Evolutionary conservation across 2,329 filamentous ascomycete genomes (phyloP).

Genomic region (Myriosclerotinia duriaeana): DNA sequence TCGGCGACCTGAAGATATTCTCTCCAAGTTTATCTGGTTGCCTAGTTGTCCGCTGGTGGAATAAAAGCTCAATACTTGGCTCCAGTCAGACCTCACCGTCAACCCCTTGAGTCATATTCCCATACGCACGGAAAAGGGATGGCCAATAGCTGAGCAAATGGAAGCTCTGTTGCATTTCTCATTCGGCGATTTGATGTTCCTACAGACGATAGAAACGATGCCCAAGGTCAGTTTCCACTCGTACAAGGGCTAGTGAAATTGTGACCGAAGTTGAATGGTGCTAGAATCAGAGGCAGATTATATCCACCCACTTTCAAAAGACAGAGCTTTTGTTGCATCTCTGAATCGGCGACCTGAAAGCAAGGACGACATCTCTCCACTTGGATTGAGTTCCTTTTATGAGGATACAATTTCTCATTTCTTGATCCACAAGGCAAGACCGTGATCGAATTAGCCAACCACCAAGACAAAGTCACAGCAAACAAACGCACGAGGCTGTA

Average conservation of each 20-base stretch:
- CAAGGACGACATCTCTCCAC: not conserved
- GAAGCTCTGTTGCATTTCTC: not conserved
- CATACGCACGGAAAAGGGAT: not conserved
- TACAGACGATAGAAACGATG: not conserved
- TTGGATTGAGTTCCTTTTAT: not conserved
- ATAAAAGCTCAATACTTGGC: slow-evolving; percentile 4
- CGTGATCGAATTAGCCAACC: not conserved
- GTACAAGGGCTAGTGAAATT: not conserved
- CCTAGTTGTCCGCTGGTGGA: slow-evolving; percentile 7
- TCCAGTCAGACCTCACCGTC: not conserved
- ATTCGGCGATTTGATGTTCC: not conserved
- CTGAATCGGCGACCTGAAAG: slow-evolving; percentile 16
- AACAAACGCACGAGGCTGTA: no score
- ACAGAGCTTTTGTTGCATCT: not conserved
- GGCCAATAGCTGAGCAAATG: not conserved
- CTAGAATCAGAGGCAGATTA: not conserved
- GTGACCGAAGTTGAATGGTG: not conserved
- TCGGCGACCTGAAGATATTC: slow-evolving; percentile 9
- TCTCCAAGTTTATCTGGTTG: not conserved
- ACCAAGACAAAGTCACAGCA: not conserved
- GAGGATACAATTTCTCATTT: not conserved
- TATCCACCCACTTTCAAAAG: not conserved
- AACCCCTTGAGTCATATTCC: not conserved
- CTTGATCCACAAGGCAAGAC: not conserved
- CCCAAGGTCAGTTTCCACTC: not conserved